phyloP scores from a whole-genome alignment of 257 asterid genomes.

The Paulownia fortunei region DNA sequence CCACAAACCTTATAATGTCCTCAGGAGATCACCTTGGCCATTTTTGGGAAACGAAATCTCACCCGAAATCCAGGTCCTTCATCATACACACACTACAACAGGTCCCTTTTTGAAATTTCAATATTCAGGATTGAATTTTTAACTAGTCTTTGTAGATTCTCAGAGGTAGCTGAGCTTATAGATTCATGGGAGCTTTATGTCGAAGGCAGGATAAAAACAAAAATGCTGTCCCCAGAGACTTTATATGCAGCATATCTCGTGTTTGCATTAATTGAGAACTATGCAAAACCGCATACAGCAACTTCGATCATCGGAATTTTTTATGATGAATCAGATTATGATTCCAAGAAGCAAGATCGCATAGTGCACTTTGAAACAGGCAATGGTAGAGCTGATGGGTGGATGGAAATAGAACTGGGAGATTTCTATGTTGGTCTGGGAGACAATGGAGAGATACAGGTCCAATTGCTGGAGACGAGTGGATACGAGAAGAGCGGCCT shows the following conservation, averaged over 20 bases:
- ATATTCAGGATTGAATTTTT: not conserved
- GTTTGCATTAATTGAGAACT: not conserved
- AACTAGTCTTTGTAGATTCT: constrained; percentile 25
- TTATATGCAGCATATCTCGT: constrained; percentile 37
- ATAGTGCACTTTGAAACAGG: not conserved
- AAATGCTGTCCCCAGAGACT: constrained; percentile 29
- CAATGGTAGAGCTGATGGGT: constrained; percentile 37
- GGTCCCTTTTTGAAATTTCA: not conserved
- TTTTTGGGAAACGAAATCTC: not conserved
- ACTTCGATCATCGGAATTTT: constrained; percentile 2
- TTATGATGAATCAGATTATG: constrained; percentile 19
- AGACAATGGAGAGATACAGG: constrained; percentile 36
- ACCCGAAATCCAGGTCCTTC: constrained; percentile 19
- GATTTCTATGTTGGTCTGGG: constrained; percentile 29
- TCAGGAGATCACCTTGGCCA: not conserved
- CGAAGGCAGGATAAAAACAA: constrained; percentile 9
- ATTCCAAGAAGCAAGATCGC: not conserved
- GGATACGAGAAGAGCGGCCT: not conserved
- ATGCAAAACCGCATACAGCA: not conserved
- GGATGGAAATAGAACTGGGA: constrained; percentile 50
- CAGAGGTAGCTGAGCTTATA: constrained; percentile 28
- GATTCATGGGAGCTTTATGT: not conserved
- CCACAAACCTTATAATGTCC: not conserved
- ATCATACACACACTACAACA: not conserved
- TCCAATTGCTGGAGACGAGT: constrained; percentile 17